Conservation (phyloP, 257 asterid genomes). For the Knoxia roxburghii region DNA sequence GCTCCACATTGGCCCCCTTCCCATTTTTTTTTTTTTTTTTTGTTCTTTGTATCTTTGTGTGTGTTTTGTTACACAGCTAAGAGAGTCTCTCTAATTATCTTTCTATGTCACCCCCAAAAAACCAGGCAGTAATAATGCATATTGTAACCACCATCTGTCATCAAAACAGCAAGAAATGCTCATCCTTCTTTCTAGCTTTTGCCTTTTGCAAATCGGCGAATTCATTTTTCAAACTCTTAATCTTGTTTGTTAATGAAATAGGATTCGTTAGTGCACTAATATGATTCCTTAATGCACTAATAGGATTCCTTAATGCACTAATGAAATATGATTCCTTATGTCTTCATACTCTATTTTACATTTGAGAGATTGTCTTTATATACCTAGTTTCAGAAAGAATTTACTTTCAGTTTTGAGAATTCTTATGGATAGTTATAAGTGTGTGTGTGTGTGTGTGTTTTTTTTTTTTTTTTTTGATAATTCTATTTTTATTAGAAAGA, state of each 20-base stretch:
- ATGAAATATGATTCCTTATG: too few relatives aligned
- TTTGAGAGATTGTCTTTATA: too few relatives aligned
- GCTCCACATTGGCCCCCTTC: conserved; percentile 6
- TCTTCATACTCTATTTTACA: too few relatives aligned
- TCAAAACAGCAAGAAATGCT: neutral
- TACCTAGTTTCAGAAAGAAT: too few relatives aligned
- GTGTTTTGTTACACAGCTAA: conserved; percentile 4
- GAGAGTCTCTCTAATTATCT: conserved; percentile 1
- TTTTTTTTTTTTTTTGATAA: too few relatives aligned
- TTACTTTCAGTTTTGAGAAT: too few relatives aligned
- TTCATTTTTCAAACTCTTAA: neutral
- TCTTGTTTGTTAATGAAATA: neutral
- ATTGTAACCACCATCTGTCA: neutral
- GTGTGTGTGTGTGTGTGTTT: too few relatives aligned
- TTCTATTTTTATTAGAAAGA: too few relatives aligned
- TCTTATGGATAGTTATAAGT: too few relatives aligned
- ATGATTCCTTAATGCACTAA: too few relatives aligned
- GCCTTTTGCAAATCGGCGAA: neutral
- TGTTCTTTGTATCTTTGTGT: conserved; percentile 4
- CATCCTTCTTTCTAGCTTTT: neutral
- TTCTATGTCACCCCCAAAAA: neutral
- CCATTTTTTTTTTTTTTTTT: neutral
- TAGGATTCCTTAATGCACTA: too few relatives aligned
- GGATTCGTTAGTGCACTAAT: neutral
- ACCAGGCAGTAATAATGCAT: conserved; percentile 3